phyloP scores from a whole-genome alignment of 352 stramenopile genomes.

The Pythium monospermum region DNA sequence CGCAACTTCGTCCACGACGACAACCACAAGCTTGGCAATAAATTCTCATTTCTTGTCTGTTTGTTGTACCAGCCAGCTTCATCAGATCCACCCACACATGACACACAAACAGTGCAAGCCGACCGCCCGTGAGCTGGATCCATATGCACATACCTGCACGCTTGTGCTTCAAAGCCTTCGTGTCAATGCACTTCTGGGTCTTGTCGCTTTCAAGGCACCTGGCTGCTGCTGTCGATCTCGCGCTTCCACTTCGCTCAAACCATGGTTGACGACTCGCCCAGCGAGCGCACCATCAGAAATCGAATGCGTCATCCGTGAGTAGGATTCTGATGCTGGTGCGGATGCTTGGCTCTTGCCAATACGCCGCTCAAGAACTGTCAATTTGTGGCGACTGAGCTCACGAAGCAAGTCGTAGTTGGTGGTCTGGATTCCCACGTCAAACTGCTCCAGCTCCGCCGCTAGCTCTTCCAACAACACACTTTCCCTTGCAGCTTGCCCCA shows the following conservation, averaged over 20 bases:
- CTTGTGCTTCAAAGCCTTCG: no score
- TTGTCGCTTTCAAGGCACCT: not conserved
- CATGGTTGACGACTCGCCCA: not conserved
- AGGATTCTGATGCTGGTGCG: not conserved
- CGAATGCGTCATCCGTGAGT: not conserved
- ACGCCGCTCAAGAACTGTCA: not conserved
- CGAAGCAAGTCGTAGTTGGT: not conserved
- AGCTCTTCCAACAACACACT: not conserved
- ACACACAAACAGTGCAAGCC: no score
- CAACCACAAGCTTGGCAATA: no score
- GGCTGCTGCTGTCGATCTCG: not conserved
- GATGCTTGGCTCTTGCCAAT: not conserved
- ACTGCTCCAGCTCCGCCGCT: not conserved
- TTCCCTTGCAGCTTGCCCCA: not conserved
- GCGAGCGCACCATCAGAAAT: conserved; percentile 1
- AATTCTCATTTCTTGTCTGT: no score
- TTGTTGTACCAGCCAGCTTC: no score
- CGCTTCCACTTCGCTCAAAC: no score
- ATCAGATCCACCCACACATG: no score
- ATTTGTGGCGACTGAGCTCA: conserved; percentile 5
- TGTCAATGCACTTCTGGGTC: no score
- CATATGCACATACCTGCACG: no score
- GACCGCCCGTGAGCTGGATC: no score
- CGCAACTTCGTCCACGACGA: no score
- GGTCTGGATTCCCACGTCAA: conserved; percentile 2